Percentiles rank a stretch among this genome's conserved stretches.
Evolutionary conservation across 2,329 filamentous ascomycete genomes (phyloP).

Genomic region (Botrytis medusae): DNA sequence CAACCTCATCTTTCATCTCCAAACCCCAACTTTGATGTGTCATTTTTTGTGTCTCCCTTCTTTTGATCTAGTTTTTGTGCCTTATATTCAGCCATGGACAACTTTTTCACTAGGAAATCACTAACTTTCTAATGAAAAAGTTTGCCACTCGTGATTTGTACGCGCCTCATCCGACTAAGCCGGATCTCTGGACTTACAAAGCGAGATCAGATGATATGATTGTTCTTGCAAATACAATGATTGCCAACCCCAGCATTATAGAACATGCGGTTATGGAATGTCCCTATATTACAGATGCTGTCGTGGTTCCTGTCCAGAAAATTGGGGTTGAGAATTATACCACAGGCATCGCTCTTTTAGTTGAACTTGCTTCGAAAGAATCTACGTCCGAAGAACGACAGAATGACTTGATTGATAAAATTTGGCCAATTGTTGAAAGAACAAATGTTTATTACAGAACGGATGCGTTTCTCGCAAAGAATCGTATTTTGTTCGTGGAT

Average conservation of each 20-base stretch:
- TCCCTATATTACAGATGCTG: slow-evolving; percentile 38
- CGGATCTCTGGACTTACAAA: slow-evolving; percentile 20
- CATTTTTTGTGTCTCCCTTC: no score
- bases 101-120: no score
- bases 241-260: slow-evolving; percentile 8
- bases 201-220: slow-evolving; percentile 24
- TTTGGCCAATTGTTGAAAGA: not conserved
- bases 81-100: no score
- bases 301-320: slow-evolving; percentile 26
- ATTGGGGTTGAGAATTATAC: not conserved
- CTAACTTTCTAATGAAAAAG: no score
- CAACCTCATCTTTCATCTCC: no score
- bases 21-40: no score
- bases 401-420: not conserved
- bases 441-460: not conserved
- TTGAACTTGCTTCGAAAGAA: not conserved
- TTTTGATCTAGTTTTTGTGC: no score
- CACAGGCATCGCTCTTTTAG: not conserved
- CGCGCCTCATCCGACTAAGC: slow-evolving; percentile 18
- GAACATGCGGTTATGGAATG: slow-evolving; percentile 27
- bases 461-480: not conserved
- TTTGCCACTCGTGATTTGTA: slow-evolving; percentile 1
- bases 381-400: not conserved
- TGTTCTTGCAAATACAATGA: slow-evolving; percentile 3
- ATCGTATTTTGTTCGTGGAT: not conserved